phyloP scores from a whole-genome alignment of 2,329 filamentous ascomycete species.

The Aspergillus latus region DNA sequence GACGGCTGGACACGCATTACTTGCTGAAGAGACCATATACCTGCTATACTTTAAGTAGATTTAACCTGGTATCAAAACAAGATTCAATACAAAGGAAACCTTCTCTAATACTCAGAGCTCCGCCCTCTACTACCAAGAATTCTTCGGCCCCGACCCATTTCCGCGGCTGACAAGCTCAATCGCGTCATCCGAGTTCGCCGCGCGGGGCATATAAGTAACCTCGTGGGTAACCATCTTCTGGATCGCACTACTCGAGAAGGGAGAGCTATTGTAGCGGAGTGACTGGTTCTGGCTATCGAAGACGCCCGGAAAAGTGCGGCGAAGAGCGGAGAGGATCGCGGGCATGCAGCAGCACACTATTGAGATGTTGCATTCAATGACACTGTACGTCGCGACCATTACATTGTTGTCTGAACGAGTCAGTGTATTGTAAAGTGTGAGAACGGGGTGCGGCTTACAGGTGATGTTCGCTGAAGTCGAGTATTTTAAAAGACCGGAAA shows the following conservation, averaged over 20 bases:
- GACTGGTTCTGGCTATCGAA: neutral
- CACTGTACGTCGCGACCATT: constrained; percentile 5
- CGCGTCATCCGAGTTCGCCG: neutral
- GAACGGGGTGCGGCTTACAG: neutral
- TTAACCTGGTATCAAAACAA: too few relatives aligned
- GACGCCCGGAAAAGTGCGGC: neutral
- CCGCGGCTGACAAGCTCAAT: neutral
- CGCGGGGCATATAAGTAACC: neutral
- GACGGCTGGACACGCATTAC: too few relatives aligned
- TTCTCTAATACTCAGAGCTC: too few relatives aligned
- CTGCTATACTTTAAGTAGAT: too few relatives aligned
- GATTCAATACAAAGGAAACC: too few relatives aligned
- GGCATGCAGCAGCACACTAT: constrained; percentile 9
- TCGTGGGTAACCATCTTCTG: neutral
- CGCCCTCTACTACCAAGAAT: too few relatives aligned
- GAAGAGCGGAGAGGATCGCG: neutral
- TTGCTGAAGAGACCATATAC: too few relatives aligned
- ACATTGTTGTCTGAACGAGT: constrained; percentile 2
- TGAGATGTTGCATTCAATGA: constrained; percentile 1
- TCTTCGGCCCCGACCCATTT: neutral
- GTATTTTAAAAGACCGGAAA: neutral
- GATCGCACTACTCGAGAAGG: neutral
- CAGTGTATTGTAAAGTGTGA: neutral
- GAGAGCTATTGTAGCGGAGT: neutral
- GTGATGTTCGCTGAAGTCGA: neutral